These are phyloP conservation scores for Colletotrichum simmondsii DNA, from an alignment of 2,329 filamentous ascomycete species.

Conservation along the genomic window DNA sequence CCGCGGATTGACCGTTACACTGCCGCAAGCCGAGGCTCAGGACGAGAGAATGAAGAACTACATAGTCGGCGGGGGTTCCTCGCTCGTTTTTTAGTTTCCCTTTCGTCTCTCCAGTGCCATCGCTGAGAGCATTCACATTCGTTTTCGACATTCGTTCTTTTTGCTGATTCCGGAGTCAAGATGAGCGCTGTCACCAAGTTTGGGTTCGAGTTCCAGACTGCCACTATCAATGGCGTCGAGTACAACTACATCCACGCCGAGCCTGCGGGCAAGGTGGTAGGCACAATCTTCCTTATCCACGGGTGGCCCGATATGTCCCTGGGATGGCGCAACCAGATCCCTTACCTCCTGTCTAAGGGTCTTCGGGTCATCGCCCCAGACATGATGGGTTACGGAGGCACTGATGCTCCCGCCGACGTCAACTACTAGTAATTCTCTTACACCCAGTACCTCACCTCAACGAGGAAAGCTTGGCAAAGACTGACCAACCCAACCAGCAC, in stretches of 20 bases:
- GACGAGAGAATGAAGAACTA: background rate
- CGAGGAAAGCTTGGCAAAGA: background rate
- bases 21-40: background rate
- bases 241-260: slow-evolving; percentile 70
- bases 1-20: background rate
- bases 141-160: background rate
- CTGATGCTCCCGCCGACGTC: slow-evolving; percentile 65
- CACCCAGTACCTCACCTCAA: too few relatives aligned
- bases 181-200: background rate
- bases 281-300: slow-evolving; percentile 62
- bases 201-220: slow-evolving; percentile 15
- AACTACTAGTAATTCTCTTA: slow-evolving; percentile 14
- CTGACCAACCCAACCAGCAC: slow-evolving; percentile 65
- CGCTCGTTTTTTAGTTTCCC: background rate
- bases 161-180: background rate
- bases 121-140: background rate
- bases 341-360: slow-evolving; percentile 71
- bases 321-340: slow-evolving; percentile 85
- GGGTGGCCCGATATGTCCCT: slow-evolving; percentile 80
- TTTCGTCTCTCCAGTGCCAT: background rate
- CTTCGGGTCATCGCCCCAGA: slow-evolving; percentile 81
- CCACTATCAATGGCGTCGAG: slow-evolving; percentile 56
- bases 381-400: slow-evolving; percentile 81
- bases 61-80: slow-evolving; percentile 31
- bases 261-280: slow-evolving; percentile 47